These are phyloP conservation scores for Lepidium campestre DNA, from an alignment of 441 rosid genomes.

Conservation along the genomic window DNA sequence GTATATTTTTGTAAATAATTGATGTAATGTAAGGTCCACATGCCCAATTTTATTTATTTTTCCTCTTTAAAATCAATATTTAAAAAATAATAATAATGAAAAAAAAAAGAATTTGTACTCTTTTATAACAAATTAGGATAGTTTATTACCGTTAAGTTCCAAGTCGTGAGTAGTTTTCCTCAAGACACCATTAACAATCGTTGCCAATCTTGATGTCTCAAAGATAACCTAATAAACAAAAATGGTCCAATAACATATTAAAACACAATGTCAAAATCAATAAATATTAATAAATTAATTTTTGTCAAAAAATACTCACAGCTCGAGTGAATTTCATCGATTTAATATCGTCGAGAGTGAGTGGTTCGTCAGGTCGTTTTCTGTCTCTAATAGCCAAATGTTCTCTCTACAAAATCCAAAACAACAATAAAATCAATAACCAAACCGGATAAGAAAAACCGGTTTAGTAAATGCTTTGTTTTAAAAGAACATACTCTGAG, in stretches of 20 bases:
- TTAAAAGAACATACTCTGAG: conserved; percentile 47
- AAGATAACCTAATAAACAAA: conserved; percentile 57
- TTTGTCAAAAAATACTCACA: conserved; percentile 33
- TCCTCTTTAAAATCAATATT: not conserved
- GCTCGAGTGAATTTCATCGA: conserved; percentile 82
- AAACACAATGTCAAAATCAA: conserved; percentile 3
- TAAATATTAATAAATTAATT: not conserved
- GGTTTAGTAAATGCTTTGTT: not conserved
- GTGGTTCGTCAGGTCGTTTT: conserved; percentile 60
- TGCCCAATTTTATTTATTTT: not conserved
- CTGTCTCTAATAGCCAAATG: conserved; percentile 64
- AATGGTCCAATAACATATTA: conserved; percentile 1
- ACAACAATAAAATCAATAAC: conserved; percentile 11
- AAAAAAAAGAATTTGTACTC: no score
- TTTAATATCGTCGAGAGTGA: conserved; percentile 58
- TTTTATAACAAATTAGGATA: no score
- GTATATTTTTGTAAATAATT: conserved; percentile 22
- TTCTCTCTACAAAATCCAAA: conserved; percentile 50
- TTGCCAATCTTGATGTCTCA: conserved; percentile 93
- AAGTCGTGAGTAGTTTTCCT: conserved; percentile 83
- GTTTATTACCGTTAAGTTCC: conserved; percentile 66
- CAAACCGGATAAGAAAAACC: not conserved
- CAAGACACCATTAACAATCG: conserved; percentile 85
- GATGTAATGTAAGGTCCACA: conserved; percentile 25
- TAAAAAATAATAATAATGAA: not conserved